Evolutionary conservation across 2,329 filamentous ascomycete species (phyloP), one percentile per base, ranked within the genome.

Genomic region (Penicillium decumbens): DNA sequence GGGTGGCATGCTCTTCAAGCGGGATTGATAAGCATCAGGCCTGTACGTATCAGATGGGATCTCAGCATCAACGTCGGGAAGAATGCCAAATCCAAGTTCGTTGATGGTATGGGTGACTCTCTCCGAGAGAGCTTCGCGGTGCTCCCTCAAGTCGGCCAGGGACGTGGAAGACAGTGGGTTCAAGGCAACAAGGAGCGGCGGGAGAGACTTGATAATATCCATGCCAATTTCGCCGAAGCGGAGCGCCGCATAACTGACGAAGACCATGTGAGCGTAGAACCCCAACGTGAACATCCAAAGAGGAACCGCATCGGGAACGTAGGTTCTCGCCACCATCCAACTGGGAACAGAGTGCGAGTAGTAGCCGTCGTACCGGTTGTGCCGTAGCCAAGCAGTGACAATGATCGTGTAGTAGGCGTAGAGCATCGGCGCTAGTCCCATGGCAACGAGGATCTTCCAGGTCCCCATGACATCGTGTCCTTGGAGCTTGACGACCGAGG

Each of bases 141-240:
- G 78, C 56, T 80, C 73, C 51, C 88, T 82, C 45, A 96, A 79
- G 57, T 85, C 84, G 55, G 87, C 80, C 41, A 97, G 82, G 54
- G 85, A 89, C 72, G 89, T 93, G 65, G 83, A 86, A 1, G 88
- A 90, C 4, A 83, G 82, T 3, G 92, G 92, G 61, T 86, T 85
- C 60, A 96, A 79, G 57, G 88, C 91, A 37, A 95, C 8, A 55
- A 95, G 75, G 9, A 97, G 80, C 6, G 92, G 92, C 8, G 88
- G 82, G 12, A 97, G 79, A 1, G 90, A 95, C 72, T 96, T 96
- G 75, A 91, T 77, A 46, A 97, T 95, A 66, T 97, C 92, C 89
- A 97, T 95, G 43, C 90, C 91, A 10, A 95, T 86, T 73, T 97
- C 92, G 32, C 92, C 92, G 56, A 95, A 93, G 13, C 92, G 85